Base-by-base conservation (phyloP, 768 basidiomycete species). In the Asterophora lycoperdoides region DNA sequence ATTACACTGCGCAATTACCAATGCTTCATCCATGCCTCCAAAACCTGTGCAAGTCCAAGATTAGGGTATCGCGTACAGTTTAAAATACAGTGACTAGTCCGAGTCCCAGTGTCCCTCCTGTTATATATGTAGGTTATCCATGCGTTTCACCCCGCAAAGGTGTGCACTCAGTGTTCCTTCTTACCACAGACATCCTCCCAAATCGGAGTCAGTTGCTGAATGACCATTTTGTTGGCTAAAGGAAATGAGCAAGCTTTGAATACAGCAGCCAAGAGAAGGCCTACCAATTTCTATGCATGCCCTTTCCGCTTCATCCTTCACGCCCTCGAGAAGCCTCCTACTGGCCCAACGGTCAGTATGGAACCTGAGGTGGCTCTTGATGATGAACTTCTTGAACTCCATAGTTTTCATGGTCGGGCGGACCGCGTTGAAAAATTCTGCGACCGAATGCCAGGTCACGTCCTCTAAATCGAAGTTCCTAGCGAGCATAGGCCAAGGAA, bases 331-430 rank as follows among this genome's bases (percentile, higher is more conserved):
- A 30, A 90, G 66, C 23, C 78, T 78, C 35, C 84, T 73, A 26
- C 84, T 80, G 36, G 81, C 72, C 89, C 87, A 93, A 51, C 85
- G 69, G 63, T 91, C 89, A 1, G 87, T 86, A 56, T 90, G 90
- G 62, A 89, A 91, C 44, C 87, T 68, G 34, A 79, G 74, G 57
- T 89, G 78, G 56, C 83, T 84, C 58, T 80, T 81, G 66, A 86
- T 79, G 3, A 91, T 73, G 47, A 90, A 75, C 1, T 61, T 63
- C 58, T 76, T 80, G 65, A 79, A 89, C 41, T 86, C 84, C 60
- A 83, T 78, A 14, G 64, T 46, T 18, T 79, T 73, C 74, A 88
- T 75, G 37, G 76, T 72, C 14, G 55, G 51, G 56, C 70, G 72
- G 20, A 83, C 74, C 5, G 71, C 70, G 13, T 64, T 64, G 58